Evolutionary conservation across 352 stramenopile genomes (phyloP).

Genomic region (Phytophthora citricola): DNA sequence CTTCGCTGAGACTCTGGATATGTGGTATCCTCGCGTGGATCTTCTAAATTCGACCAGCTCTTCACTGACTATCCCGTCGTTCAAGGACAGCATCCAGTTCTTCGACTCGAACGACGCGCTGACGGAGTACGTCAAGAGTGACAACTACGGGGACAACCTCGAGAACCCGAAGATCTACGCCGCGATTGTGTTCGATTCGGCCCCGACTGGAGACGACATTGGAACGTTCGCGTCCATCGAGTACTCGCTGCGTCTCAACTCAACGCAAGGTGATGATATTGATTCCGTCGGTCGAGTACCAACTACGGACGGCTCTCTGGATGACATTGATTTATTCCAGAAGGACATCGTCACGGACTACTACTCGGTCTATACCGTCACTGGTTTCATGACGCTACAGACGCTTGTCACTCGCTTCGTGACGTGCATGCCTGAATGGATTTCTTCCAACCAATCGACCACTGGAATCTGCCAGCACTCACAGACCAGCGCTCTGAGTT

Average conservation of each 20-base stretch:
- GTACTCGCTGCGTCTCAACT: constrained; percentile 45
- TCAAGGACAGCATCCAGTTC: constrained; percentile 57
- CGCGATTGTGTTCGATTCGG: constrained; percentile 59
- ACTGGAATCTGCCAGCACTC: constrained; percentile 51
- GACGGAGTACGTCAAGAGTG: constrained; percentile 52
- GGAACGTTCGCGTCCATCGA: constrained; percentile 54
- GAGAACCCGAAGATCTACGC: constrained; percentile 57
- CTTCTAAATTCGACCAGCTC: constrained; percentile 32
- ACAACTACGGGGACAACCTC: constrained; percentile 48
- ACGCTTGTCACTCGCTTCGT: not conserved
- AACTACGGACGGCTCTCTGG: constrained; percentile 22
- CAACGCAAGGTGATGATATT: constrained; percentile 4
- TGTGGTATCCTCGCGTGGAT: constrained; percentile 65
- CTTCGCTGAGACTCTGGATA: constrained; percentile 51
- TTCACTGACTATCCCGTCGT: constrained; percentile 44
- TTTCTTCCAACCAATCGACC: constrained; percentile 40
- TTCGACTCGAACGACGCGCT: constrained; percentile 48
- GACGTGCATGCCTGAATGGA: constrained; percentile 49
- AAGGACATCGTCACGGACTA: constrained; percentile 1
- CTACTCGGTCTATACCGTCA: not conserved
- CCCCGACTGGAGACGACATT: constrained; percentile 40
- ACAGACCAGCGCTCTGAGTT: constrained; percentile 33
- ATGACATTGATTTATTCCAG: not conserved
- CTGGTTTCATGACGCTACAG: not conserved
- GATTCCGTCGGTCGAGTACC: constrained; percentile 29